Conservation (phyloP, 345 rosid species). For the Pugionium dolabratum region DNA sequence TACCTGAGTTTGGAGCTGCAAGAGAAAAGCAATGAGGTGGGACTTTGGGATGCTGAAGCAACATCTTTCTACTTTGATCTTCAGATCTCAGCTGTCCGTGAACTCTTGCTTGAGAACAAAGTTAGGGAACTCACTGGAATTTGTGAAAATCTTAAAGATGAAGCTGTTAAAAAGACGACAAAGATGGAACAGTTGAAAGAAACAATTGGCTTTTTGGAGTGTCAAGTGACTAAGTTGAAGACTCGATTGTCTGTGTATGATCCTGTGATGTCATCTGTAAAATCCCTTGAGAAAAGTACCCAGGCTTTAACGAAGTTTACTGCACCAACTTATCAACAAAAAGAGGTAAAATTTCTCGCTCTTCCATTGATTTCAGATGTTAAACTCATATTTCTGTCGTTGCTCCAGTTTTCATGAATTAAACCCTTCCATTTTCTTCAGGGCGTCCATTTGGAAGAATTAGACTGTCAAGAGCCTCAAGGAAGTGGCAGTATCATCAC, state of each 20-base stretch:
- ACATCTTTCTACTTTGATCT: constrained; percentile 85
- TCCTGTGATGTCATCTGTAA: constrained; percentile 61
- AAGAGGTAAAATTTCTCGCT: constrained; percentile 41
- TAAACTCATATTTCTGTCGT: constrained; percentile 31
- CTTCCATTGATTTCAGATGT: not conserved
- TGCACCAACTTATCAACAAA: constrained; percentile 24
- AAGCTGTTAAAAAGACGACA: constrained; percentile 41
- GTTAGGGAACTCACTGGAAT: constrained; percentile 55
- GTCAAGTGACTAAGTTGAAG: constrained; percentile 61
- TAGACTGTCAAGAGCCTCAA: constrained; percentile 34
- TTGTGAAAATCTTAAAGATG: constrained; percentile 58
- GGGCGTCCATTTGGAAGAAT: constrained; percentile 34
- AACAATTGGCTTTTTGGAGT: constrained; percentile 55
- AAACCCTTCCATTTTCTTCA: constrained; percentile 21
- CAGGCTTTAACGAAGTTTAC: constrained; percentile 36
- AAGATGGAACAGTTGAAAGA: constrained; percentile 67
- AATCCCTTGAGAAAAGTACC: constrained; percentile 57
- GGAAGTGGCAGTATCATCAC: constrained; percentile 34
- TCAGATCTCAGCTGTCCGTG: constrained; percentile 66
- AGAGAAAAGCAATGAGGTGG: constrained; percentile 75
- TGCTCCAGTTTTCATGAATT: constrained; percentile 24
- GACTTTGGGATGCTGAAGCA: constrained; percentile 91
- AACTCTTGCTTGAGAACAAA: constrained; percentile 69
- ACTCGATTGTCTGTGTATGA: constrained; percentile 54
- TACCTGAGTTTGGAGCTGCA: constrained; percentile 71